Evolutionary conservation across 225 moss, liverwort and hornwort species (phyloP).

Genomic region (Antitrichia curtipendula): DNA sequence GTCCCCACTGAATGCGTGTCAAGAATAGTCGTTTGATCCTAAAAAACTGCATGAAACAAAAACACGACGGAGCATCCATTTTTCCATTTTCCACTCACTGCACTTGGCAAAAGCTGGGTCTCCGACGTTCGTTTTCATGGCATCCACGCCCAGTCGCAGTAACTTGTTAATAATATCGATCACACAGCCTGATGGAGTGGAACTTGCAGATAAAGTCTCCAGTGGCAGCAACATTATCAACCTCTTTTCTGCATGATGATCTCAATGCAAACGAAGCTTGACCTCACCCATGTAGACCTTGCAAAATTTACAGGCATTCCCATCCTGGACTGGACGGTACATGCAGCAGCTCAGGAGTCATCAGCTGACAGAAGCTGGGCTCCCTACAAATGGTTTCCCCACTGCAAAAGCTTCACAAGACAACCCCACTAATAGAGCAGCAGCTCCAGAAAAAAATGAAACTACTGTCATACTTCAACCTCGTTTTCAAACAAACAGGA

Average conservation of each 20-base stretch:
- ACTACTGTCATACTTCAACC: background rate
- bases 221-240: background rate
- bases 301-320: background rate
- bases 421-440: background rate
- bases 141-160: background rate
- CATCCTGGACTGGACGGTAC: background rate
- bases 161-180: background rate
- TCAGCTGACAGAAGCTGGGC: background rate
- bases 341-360: background rate
- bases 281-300: background rate
- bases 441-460: background rate
- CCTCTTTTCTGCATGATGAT: background rate
- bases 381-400: background rate
- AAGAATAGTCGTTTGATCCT: background rate
- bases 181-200: background rate
- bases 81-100: background rate
- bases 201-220: background rate
- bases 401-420: background rate
- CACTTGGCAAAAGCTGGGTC: background rate
- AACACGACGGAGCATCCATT: no score
- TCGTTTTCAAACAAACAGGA: background rate
- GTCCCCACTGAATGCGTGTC: background rate
- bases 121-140: background rate
- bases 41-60: background rate
- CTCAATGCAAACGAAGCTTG: background rate